Evolutionary conservation across 2,329 filamentous ascomycete genomes (phyloP).

Genomic region (Albifimbria verrucaria): DNA sequence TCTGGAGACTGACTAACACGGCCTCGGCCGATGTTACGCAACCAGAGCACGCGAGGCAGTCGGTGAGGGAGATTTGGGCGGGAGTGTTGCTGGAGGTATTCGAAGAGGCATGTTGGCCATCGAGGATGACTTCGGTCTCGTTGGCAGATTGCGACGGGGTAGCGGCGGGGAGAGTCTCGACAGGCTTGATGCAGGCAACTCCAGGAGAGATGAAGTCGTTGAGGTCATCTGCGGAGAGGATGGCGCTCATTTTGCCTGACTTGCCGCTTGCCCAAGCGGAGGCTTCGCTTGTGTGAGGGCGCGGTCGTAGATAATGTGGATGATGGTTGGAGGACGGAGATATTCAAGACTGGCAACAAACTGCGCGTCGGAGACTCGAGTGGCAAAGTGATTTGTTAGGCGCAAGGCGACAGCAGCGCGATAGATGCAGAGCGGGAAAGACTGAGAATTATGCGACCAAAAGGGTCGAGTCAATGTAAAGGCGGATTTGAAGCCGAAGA

Average conservation of each 20-base stretch:
- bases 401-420: no score
- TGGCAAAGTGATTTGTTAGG: no score
- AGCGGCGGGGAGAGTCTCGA: constrained; percentile 80
- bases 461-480: no score
- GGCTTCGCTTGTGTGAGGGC: neutral
- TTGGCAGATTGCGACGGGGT: constrained; percentile 29
- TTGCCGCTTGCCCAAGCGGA: neutral
- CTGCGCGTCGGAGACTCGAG: no score
- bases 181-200: constrained; percentile 95
- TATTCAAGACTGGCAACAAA: no score
- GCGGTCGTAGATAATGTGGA: no score
- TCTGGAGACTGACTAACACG: constrained; percentile 92
- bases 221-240: constrained; percentile 91
- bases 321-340: no score
- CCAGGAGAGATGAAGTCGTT: constrained; percentile 99
- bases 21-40: constrained; percentile 98
- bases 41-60: constrained; percentile 95
- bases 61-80: constrained; percentile 91
- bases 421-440: no score
- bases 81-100: constrained; percentile 57
- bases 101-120: constrained; percentile 65
- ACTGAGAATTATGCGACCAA: no score
- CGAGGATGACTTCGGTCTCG: constrained; percentile 86
- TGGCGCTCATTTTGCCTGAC: constrained; percentile 76
- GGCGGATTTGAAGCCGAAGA: neutral